A percentile compares a stretch with the other conserved stretches of the same genome.
These are phyloP conservation scores for Cutaneotrichosporon cutaneum DNA, from an alignment of 1,284 basidiomycete species.

Conservation along the genomic window DNA sequence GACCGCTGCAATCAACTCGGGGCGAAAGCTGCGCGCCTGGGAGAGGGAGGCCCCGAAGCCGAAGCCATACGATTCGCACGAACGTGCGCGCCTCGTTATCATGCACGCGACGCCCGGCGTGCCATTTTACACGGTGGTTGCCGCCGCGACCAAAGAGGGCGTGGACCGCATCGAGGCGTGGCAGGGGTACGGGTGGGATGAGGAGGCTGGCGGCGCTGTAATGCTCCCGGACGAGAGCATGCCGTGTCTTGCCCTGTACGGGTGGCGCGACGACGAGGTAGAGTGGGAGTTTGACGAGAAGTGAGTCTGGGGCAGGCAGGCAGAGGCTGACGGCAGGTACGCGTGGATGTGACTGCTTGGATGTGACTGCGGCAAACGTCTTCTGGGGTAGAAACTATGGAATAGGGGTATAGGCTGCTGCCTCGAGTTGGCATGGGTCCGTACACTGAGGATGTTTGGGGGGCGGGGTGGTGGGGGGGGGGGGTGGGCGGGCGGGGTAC, in stretches of 20 bases:
- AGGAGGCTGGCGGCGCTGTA: not conserved
- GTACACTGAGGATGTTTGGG: too few relatives aligned
- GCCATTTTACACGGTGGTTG: constrained; percentile 12
- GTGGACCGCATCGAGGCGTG: constrained; percentile 14
- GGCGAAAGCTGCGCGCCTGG: too few relatives aligned
- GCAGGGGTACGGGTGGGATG: constrained; percentile 14
- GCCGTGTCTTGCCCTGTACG: constrained; percentile 18
- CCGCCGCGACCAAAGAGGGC: constrained; percentile 16
- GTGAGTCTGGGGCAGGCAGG: not conserved
- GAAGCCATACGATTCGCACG: not conserved
- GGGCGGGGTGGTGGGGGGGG: too few relatives aligned
- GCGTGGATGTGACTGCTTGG: constrained; percentile 18
- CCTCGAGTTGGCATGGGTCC: too few relatives aligned
- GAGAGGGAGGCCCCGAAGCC: not conserved
- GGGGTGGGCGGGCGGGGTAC: too few relatives aligned
- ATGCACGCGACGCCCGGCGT: constrained; percentile 10
- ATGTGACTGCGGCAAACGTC: constrained; percentile 2
- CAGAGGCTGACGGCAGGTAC: constrained; percentile 14
- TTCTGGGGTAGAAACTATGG: not conserved
- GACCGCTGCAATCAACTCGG: too few relatives aligned
- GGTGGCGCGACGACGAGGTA: constrained; percentile 9
- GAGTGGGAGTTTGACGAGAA: constrained; percentile 22
- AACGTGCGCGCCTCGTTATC: not conserved
- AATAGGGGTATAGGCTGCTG: not conserved
- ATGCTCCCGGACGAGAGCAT: constrained; percentile 12